Conservation (phyloP, 2,329 filamentous ascomycete species). For the Aspergillus tanneri region DNA sequence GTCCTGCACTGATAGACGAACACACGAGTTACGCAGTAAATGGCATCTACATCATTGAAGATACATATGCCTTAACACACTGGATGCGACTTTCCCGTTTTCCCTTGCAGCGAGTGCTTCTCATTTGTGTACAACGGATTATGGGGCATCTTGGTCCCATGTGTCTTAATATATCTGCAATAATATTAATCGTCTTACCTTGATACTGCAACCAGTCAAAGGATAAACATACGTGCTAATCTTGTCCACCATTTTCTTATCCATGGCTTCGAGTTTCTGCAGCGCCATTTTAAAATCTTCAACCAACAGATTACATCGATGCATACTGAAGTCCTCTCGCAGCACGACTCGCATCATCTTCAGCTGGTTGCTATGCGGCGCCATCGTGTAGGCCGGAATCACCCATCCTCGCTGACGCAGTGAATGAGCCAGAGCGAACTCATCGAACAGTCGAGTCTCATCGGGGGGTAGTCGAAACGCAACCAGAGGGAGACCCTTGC, state of each 20-base stretch:
- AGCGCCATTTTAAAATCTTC: slow-evolving; percentile 74
- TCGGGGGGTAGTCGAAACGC: slow-evolving; percentile 72
- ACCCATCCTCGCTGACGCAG: slow-evolving; percentile 85
- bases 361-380: slow-evolving; percentile 74
- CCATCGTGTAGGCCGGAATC: slow-evolving; percentile 94
- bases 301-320: slow-evolving; percentile 74
- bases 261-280: slow-evolving; percentile 68
- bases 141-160: slow-evolving; percentile 13
- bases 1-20: too few species aligned
- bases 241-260: slow-evolving; percentile 65
- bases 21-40: too few species aligned
- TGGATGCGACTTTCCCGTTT: slow-evolving; percentile 82
- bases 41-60: too few species aligned
- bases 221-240: slow-evolving; percentile 58
- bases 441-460: slow-evolving; percentile 60
- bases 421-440: slow-evolving; percentile 76
- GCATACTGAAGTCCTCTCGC: slow-evolving; percentile 81
- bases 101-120: slow-evolving; percentile 79
- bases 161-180: slow-evolving; percentile 9
- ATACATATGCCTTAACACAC: slow-evolving; percentile 69
- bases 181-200: not conserved
- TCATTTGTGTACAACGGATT: slow-evolving; percentile 60
- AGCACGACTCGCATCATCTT: slow-evolving; percentile 92
- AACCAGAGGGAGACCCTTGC: slow-evolving; percentile 79
- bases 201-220: not conserved